Conservation (phyloP, 192 early-diverging fungal genomes). For the Lunasporangiospora selenospora region DNA sequence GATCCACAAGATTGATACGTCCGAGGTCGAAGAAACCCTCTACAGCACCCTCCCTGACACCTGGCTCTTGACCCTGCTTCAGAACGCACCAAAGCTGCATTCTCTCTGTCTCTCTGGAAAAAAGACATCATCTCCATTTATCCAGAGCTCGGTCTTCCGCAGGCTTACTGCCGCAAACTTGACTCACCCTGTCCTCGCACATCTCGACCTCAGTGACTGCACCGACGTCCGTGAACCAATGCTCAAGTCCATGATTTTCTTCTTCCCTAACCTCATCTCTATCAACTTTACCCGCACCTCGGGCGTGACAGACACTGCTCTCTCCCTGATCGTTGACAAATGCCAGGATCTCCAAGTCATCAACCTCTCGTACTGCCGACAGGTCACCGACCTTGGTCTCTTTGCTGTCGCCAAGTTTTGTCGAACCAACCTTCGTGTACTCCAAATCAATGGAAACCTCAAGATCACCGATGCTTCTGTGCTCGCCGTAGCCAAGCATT, state of each 20-base stretch:
- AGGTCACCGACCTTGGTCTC: slow-evolving; percentile 29
- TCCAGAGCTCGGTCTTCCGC: slow-evolving; percentile 32
- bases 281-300: slow-evolving; percentile 34
- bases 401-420: slow-evolving; percentile 42
- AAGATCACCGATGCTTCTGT: slow-evolving; percentile 54
- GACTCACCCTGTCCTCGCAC: slow-evolving; percentile 11
- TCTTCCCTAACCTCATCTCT: slow-evolving; percentile 36
- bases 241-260: slow-evolving; percentile 13
- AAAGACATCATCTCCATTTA: slow-evolving; percentile 29
- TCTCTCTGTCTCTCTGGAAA: slow-evolving; percentile 40
- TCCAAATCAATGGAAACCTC: slow-evolving; percentile 52
- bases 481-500: slow-evolving; percentile 47
- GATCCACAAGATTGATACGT: slow-evolving; percentile 24
- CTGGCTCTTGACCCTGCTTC: slow-evolving; percentile 36
- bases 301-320: slow-evolving; percentile 28
- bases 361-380: slow-evolving; percentile 35
- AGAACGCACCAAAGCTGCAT: slow-evolving; percentile 25
- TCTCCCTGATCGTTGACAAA: slow-evolving; percentile 33
- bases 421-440: slow-evolving; percentile 29
- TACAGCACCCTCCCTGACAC: slow-evolving; percentile 35
- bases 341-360: slow-evolving; percentile 38
- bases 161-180: slow-evolving; percentile 10
- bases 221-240: slow-evolving; percentile 32
- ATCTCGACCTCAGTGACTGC: slow-evolving; percentile 37
- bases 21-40: slow-evolving; percentile 32